Conservation (phyloP, 257 asterid species). For the Gentiana straminea region DNA sequence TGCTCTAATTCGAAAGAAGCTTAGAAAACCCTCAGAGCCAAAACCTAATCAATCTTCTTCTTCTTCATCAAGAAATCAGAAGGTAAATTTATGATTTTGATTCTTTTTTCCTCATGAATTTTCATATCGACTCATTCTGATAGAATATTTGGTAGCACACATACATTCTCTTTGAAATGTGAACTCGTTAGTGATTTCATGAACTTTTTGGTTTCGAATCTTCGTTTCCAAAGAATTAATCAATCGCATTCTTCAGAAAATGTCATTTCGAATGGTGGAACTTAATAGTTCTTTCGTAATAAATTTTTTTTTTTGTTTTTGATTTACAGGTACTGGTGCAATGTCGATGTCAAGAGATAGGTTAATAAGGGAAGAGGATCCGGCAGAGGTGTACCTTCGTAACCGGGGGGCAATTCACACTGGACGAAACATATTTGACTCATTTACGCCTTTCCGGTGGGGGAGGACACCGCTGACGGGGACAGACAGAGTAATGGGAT, state of each 20-base stretch:
- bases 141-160: too few relatives aligned
- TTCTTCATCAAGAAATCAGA: conserved; percentile 1
- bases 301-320: not conserved
- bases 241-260: not conserved
- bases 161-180: not conserved
- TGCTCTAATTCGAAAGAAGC: not conserved
- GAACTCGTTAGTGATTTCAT: not conserved
- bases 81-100: conserved; percentile 4
- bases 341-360: conserved; percentile 64
- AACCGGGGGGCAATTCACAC: conserved; percentile 17
- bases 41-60: not conserved
- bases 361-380: conserved; percentile 31
- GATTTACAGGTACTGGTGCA: conserved; percentile 12
- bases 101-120: not conserved
- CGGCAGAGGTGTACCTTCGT: conserved; percentile 18
- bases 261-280: too few relatives aligned
- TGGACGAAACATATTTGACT: conserved; percentile 17
- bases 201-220: not conserved
- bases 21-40: conserved; percentile 1
- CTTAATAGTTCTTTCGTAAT: not conserved
- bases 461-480: conserved; percentile 32
- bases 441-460: conserved; percentile 31
- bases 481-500: conserved; percentile 14
- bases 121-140: not conserved
- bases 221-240: not conserved